Evolutionary conservation across 345 rosid genomes (phyloP), one percentile per base, ranked within the genome.

Genomic region (Gossypium stocksii): DNA sequence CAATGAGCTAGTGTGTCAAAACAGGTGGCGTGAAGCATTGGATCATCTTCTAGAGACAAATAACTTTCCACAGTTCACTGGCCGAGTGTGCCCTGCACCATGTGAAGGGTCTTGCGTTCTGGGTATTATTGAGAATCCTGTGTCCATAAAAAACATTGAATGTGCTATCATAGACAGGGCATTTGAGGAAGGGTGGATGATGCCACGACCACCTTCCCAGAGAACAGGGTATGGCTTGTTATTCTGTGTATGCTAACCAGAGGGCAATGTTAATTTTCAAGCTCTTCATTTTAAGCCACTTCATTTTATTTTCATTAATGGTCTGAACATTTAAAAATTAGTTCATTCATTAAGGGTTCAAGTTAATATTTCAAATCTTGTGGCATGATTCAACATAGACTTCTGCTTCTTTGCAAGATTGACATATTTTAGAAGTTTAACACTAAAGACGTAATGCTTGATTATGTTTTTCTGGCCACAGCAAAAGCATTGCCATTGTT

Each of bases 31-130:
- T 45, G 98, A 96, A 82, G 99, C 99, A n/a, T 81, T 96, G 44
- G 89, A 89, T 67, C 91, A 98, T 46, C 89, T 96, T 56, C 93
- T 93, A 10, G 98, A 96, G 89, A 96, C 99, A 0, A 96, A 96
- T 78, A 96, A 93, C 86, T 96, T 96, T 73, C 99, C 99, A 7
- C 98, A 96, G 78, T 96, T 96, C 73, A 96, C 99, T 19, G 99
- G 99, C 49, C 85, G 99, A 20, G 99, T 96, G 25, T 96, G 99
- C 75, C 99, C 99, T 81, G 99, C 99, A 64, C 99, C 99, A 8
- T 96, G 99, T 80, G 99, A 96, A 86, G 99, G 99, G 68, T 90
- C 99, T 72, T 96, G 99, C 61, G 99, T 96, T 63, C 98, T 96
- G 64, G 99, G 99, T 16, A 96, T 96, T 43, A 96, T 96, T 79